Percentiles rank a stretch among this genome's conserved stretches.
Conservation (phyloP, 257 asterid species). For the Eustoma russellianum region DNA sequence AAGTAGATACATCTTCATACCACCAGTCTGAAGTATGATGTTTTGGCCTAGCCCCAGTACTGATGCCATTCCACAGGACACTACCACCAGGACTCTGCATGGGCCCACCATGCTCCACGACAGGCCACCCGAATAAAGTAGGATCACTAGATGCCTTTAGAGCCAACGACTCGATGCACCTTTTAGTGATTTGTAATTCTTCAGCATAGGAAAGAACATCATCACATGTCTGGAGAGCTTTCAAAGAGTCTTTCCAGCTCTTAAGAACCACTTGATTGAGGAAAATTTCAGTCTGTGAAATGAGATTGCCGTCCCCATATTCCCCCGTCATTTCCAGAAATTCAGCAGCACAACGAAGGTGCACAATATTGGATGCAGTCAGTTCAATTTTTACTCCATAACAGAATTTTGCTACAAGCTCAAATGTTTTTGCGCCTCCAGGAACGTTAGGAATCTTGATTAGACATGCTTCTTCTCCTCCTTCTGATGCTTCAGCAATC, state of each 20-base stretch:
- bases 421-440: slow-evolving; percentile 58
- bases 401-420: slow-evolving; percentile 62
- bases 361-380: slow-evolving; percentile 49
- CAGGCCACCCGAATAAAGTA: slow-evolving; percentile 44
- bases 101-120: slow-evolving; percentile 26
- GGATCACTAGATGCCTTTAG: slow-evolving; percentile 49
- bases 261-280: slow-evolving; percentile 35
- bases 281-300: slow-evolving; percentile 44
- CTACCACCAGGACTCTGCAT: no score
- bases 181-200: slow-evolving; percentile 33
- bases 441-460: slow-evolving; percentile 43
- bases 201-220: slow-evolving; percentile 37
- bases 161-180: slow-evolving; percentile 36
- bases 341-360: slow-evolving; percentile 51
- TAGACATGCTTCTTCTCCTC: slow-evolving; percentile 22
- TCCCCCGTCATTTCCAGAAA: slow-evolving; percentile 55
- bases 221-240: slow-evolving; percentile 48
- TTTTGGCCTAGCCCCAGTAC: slow-evolving; percentile 21
- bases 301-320: slow-evolving; percentile 43
- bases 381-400: slow-evolving; percentile 65
- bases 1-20: slow-evolving; percentile 45
- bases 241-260: slow-evolving; percentile 46
- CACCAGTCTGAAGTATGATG: slow-evolving; percentile 53
- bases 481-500: slow-evolving; percentile 22
- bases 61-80: no score